Base-by-base conservation (phyloP, 2,329 filamentous ascomycete species). In the Xylariaceae sp. region DNA sequence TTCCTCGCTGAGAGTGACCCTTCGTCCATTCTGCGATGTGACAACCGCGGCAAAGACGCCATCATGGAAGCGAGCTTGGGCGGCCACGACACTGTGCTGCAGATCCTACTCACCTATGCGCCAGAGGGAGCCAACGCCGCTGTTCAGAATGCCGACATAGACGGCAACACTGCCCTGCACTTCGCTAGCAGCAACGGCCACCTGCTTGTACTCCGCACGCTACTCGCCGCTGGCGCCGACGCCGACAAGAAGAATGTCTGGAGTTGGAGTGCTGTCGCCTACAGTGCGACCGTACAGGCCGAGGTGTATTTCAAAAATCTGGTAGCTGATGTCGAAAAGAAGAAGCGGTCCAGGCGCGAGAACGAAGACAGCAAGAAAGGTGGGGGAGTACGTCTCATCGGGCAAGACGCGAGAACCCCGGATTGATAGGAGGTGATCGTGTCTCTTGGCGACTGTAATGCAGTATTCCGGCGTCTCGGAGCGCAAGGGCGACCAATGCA, bases 131-230 rank as follows among this genome's bases (percentile, higher is more conserved):
- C 80, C 0, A 68, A 69, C 18, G 73, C 73, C 0, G 79, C 81
- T 3, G 77, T 88, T 6, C 75, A 75, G 42, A 74, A 78, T 31
- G 75, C 77, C 4, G 90, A 96, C 64, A 63, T 77, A 1, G 81
- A 87, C 52, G 90, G 90, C n/a, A 94, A 95, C 66, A 95, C 90
- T 2, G 88, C 90, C 0, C 75, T 96, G 41, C 90, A 96, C 71
- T 91, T 94, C 72, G 91, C 91, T 12, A 90, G 85, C 63, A 87
- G 87, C 42, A 89, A 89, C 63, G 90, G 90, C 1, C 88, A 93
- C 60, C 70, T 95, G 42, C 83, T 91, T 48, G 87, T 89, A 0
- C 72, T 95, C 49, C 78, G 90, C 41, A 87, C 90, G 34, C 75
- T 96, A 48, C 77, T 96, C 12, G 84, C 87, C 3, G 89, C 88